These are phyloP conservation scores for Hemileccinum rubropunctum DNA, from an alignment of 768 basidiomycete species.

Conservation along the genomic window DNA sequence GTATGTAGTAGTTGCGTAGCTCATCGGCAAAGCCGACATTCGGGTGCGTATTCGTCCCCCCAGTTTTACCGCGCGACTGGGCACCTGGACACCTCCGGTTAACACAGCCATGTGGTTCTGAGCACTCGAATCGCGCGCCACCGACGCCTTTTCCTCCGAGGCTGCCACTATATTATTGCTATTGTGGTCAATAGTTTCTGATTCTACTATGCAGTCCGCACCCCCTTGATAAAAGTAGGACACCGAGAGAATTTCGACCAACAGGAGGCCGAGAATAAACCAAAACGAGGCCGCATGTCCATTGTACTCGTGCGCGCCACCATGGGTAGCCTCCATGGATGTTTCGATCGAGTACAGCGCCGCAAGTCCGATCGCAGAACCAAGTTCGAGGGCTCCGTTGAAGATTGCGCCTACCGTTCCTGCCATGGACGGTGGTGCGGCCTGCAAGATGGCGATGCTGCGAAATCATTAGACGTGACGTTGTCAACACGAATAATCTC, in stretches of 20 bases:
- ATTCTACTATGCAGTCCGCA: too few species aligned
- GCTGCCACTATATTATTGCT: too few species aligned
- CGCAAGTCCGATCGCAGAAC: conserved; percentile 51
- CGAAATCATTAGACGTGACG: background rate
- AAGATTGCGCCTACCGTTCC: conserved; percentile 59
- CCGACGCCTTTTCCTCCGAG: too few species aligned
- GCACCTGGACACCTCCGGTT: too few species aligned
- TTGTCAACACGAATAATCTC: background rate
- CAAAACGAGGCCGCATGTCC: conserved; percentile 47
- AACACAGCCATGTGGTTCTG: too few species aligned
- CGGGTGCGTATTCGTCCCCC: too few species aligned
- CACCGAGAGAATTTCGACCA: conserved; percentile 31
- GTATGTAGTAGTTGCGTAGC: too few species aligned
- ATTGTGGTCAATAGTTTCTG: too few species aligned
- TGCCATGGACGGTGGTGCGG: conserved; percentile 44
- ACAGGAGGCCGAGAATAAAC: conserved; percentile 40
- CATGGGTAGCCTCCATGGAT: conserved; percentile 37
- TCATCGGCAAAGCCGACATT: too few species aligned
- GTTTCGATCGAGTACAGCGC: conserved; percentile 47
- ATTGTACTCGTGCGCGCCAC: conserved; percentile 30
- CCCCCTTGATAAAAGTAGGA: conserved; percentile 35
- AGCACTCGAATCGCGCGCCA: too few species aligned
- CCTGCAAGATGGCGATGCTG: conserved; percentile 51
- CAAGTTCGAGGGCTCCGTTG: conserved; percentile 52
- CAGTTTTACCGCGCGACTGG: too few species aligned